A percentile compares a stretch with the other conserved stretches of the same genome.
Conservation (phyloP, 371 early-diverging fungal species). For the Mucor piriformis region DNA sequence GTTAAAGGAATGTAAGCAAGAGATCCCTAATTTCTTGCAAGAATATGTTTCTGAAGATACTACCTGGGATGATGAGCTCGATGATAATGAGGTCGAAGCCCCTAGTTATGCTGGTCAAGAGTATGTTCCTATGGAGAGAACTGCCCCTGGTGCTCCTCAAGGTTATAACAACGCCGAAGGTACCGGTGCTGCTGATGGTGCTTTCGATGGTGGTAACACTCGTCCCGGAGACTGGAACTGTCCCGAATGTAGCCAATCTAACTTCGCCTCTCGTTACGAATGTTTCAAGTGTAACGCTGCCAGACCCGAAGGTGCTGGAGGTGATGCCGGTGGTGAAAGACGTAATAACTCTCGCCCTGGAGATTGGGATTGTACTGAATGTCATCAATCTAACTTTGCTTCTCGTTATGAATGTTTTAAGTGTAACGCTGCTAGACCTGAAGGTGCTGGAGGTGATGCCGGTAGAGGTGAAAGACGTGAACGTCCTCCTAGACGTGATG, state of each 20-base stretch:
- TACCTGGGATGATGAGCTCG: slow-evolving; percentile 51
- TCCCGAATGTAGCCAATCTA: slow-evolving; percentile 36
- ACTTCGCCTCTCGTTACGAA: slow-evolving; percentile 54
- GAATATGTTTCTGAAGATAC: slow-evolving; percentile 36
- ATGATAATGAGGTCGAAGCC: slow-evolving; percentile 44
- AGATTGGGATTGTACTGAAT: slow-evolving; percentile 70
- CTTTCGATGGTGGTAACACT: slow-evolving; percentile 24
- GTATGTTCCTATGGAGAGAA: slow-evolving; percentile 43
- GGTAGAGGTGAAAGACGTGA: slow-evolving; percentile 39
- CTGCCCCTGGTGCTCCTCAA: slow-evolving; percentile 38
- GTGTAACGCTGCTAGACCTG: slow-evolving; percentile 61
- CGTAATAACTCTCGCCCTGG: slow-evolving; percentile 43
- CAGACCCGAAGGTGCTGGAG: slow-evolving; percentile 58
- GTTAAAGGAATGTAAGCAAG: slow-evolving; percentile 78
- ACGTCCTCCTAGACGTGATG: slow-evolving; percentile 58
- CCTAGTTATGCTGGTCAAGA: slow-evolving; percentile 55
- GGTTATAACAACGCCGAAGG: slow-evolving; percentile 34
- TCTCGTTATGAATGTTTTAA: slow-evolving; percentile 69
- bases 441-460: slow-evolving; percentile 53
- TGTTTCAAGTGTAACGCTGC: slow-evolving; percentile 68
- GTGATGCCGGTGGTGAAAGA: slow-evolving; percentile 33
- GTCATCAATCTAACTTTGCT: slow-evolving; percentile 41
- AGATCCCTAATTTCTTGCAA: slow-evolving; percentile 77
- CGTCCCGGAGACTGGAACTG: slow-evolving; percentile 46
- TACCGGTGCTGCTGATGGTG: slow-evolving; percentile 36